Evolutionary conservation across 495 filamentous ascomycete species (phyloP), one percentile per base, ranked within the genome.

Genomic region (Lophium mytilinum): DNA sequence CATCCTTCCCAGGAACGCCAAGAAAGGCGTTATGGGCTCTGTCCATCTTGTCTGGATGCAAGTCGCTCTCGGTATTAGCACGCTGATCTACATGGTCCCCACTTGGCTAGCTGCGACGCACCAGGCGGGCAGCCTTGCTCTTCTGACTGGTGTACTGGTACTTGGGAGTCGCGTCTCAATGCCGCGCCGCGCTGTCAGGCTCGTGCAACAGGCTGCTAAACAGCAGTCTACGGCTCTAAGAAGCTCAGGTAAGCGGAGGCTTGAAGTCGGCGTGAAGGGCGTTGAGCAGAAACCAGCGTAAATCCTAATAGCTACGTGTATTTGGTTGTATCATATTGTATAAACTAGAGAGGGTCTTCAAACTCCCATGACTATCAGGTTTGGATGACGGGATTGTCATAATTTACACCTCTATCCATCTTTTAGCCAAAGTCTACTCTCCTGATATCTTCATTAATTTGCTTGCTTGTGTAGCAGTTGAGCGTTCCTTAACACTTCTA

Each of bases 1-100:
- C 2, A 73, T 78, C 10, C 68, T 98, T 19, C 88, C 90, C 2
- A 75, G 68, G 41, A 69, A 79, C 35, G 87, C 79, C 7, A 78
- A 73, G 60, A 86, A 82, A 73, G 89, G 87, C 21, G 76, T 92
- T 42, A 80, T 80, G 55, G 91, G 92, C 3, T 76, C 96, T 6
- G 79, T 95, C 42, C 90, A 89, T 63, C 82, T 97, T 5, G 89
- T 84, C 1, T 85, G 78, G 52, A 57, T 92, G 64, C 93, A 98
- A 74, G 89, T 89, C 14, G 72, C 80, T 1, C 80, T 98, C 0
- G 93, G 93, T 4, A 93, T 98, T 64, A 81, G 78, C 55, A 98
- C 93, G 6, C 76, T 98, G 51, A 81, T 95, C 54, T 96, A 97
- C 73, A 82, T 97, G 48, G 90, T 97, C 9, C 93, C 93, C 5